A percentile compares a stretch with the other conserved stretches of the same genome.
Conservation (phyloP, 805 yeast species). For the Kazachstania bromeliacearum region DNA sequence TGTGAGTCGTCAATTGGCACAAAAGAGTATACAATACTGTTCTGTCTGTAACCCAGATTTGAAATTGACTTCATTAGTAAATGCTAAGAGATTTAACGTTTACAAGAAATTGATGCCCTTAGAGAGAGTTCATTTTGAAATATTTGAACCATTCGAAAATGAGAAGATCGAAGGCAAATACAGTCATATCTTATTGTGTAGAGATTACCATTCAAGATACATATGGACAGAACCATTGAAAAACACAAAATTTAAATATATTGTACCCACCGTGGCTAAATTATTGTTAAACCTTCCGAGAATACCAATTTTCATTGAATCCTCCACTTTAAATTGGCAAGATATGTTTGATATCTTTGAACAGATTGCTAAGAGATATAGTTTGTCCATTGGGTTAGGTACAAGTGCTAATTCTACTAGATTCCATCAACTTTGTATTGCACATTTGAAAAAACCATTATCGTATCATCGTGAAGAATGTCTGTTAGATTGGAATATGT, state of each 20-base stretch:
- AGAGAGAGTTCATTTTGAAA: slow-evolving; percentile 25
- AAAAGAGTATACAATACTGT: slow-evolving; percentile 19
- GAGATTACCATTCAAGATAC: slow-evolving; percentile 25
- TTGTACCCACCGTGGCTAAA: slow-evolving; percentile 11
- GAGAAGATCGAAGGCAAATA: slow-evolving; percentile 20
- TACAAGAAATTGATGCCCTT: slow-evolving; percentile 18
- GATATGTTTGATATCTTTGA: slow-evolving; percentile 25
- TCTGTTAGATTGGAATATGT: slow-evolving; percentile 20
- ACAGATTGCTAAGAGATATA: slow-evolving; percentile 15
- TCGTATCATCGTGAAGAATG: slow-evolving; percentile 14
- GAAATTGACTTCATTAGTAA: slow-evolving; percentile 8
- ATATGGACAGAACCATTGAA: slow-evolving; percentile 26
- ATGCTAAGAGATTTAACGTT: slow-evolving; percentile 11
- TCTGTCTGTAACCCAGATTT: slow-evolving; percentile 21
- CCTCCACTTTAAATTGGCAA: slow-evolving; percentile 22
- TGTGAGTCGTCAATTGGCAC: slow-evolving; percentile 15
- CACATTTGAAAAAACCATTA: slow-evolving; percentile 13
- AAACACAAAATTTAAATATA: slow-evolving; percentile 15
- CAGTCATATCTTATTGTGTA: slow-evolving; percentile 20
- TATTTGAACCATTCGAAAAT: slow-evolving; percentile 20
- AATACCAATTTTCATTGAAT: slow-evolving; percentile 24
- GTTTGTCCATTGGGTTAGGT: slow-evolving; percentile 24
- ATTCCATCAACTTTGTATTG: slow-evolving; percentile 16
- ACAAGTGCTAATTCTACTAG: slow-evolving; percentile 5
- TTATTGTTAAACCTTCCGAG: slow-evolving; percentile 16